Percentiles rank a stretch among this genome's conserved stretches.
phyloP scores from a whole-genome alignment of 768 basidiomycete species.

The Suillus alpinus region DNA sequence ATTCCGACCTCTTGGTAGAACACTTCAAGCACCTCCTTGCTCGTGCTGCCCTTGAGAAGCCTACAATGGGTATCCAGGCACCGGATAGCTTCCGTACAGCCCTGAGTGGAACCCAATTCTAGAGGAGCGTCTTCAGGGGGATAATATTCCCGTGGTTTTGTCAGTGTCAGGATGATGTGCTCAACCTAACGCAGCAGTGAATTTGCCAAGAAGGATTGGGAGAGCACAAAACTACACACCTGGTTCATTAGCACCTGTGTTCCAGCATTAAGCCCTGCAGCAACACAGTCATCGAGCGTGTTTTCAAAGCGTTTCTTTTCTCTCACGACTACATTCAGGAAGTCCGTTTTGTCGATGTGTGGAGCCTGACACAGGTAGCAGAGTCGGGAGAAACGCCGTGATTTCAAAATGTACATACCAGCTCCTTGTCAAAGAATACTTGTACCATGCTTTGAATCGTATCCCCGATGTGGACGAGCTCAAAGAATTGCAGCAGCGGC shows the following conservation, averaged over 20 bases:
- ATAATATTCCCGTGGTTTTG: constrained; percentile 85
- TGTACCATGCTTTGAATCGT: constrained; percentile 98
- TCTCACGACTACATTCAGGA: constrained; percentile 86
- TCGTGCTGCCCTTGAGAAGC: constrained; percentile 88
- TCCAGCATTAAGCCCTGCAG: constrained; percentile 89
- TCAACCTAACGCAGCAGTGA: constrained; percentile 63
- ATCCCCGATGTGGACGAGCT: constrained; percentile 94
- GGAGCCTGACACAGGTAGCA: constrained; percentile 47
- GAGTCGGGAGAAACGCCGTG: not conserved
- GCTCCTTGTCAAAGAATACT: constrained; percentile 96
- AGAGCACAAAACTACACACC: constrained; percentile 37
- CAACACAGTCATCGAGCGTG: constrained; percentile 88
- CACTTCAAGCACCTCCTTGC: constrained; percentile 94
- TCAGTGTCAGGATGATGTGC: constrained; percentile 82
- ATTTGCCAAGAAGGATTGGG: not conserved
- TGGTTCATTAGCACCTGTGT: constrained; percentile 96
- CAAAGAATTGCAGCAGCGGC: constrained; percentile 94
- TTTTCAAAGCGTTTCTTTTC: constrained; percentile 98
- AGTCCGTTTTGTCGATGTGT: constrained; percentile 92
- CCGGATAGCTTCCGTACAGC: constrained; percentile 85
- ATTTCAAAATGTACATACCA: constrained; percentile 47
- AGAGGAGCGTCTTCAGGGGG: constrained; percentile 77
- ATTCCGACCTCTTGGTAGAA: constrained; percentile 98
- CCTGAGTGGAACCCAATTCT: constrained; percentile 82
- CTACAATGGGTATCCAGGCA: constrained; percentile 91